Conservation (phyloP, 2,329 filamentous ascomycete genomes). For the Alternaria rosae region DNA sequence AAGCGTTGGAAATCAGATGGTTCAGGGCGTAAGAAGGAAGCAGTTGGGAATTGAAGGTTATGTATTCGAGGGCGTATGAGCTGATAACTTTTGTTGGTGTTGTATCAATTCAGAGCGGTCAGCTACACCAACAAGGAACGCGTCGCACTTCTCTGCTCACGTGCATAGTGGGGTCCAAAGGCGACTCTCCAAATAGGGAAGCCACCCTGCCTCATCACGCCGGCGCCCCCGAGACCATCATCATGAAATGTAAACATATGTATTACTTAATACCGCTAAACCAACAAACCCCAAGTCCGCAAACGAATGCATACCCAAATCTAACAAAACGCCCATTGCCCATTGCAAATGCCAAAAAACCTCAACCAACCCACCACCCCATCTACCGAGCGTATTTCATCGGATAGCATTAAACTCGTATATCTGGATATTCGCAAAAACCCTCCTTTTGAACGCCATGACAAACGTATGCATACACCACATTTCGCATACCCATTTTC, state of each 20-base stretch:
- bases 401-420: neutral
- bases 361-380: neutral
- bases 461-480: neutral
- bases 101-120: too few species aligned
- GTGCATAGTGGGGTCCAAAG: too few species aligned
- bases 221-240: neutral
- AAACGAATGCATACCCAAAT: neutral
- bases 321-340: neutral
- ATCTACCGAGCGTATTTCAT: neutral
- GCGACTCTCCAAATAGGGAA: too few species aligned
- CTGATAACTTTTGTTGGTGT: too few species aligned
- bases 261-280: neutral
- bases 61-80: too few species aligned
- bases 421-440: slow-evolving; percentile 5
- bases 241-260: neutral
- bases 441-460: neutral
- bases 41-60: too few species aligned
- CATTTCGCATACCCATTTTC: neutral
- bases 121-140: too few species aligned
- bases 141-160: too few species aligned
- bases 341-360: neutral
- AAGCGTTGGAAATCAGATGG: too few species aligned
- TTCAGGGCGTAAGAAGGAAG: too few species aligned
- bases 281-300: neutral
- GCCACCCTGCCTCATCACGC: too few species aligned